Evolutionary conservation across 1,284 basidiomycete genomes (phyloP), one percentile per base, ranked within the genome.

Genomic region (Melampsora occidentalis): DNA sequence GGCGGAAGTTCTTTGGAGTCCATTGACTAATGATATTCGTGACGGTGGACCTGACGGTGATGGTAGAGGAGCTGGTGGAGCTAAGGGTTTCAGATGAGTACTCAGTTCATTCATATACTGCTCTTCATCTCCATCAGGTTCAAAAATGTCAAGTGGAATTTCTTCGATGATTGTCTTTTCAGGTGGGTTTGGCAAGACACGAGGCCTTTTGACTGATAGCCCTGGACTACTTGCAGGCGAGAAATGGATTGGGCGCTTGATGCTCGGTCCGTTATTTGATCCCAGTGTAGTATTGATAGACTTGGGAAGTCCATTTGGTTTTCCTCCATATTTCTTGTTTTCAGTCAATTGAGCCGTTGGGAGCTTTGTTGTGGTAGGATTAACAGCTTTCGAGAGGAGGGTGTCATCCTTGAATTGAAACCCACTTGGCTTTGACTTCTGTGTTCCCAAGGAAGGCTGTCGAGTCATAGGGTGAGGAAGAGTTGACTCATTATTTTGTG

Each of bases 351-450:
- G 53, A 59, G 22, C 22, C n/a, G n/a, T 2, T 12, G 53, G n/a
- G n/a, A 31, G 28, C 25, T 22, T 22, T 31, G 53, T 10, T 31
- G 53, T 59, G 20, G n/a, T 25, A 31, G 28, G n/a, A 31, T 22
- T 4, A 4, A 59, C n/a, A 25, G 22, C 22, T 22, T 59, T 59
- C 9, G 28, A 22, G n/a, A 59, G 22, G 53, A 25, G 53, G 12
- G 53, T 25, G 14, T 59, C 53, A 25, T 59, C 53, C 53, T 59
- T 59, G n/a, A 59, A 59, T 59, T 59, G 53, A 16, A 59, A 59
- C 10, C 53, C 53, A 59, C 12, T 59, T 22, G 53, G 53, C 53
- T 59, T 59, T 16, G 53, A 31, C n/a, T 59, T 59, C 14, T 22
- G 53, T 25, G 53, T 25, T n/a, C 9, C 53, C 1, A 59, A 59